Conservation (phyloP, 306 rosid species). For the Datisca glomerata region DNA sequence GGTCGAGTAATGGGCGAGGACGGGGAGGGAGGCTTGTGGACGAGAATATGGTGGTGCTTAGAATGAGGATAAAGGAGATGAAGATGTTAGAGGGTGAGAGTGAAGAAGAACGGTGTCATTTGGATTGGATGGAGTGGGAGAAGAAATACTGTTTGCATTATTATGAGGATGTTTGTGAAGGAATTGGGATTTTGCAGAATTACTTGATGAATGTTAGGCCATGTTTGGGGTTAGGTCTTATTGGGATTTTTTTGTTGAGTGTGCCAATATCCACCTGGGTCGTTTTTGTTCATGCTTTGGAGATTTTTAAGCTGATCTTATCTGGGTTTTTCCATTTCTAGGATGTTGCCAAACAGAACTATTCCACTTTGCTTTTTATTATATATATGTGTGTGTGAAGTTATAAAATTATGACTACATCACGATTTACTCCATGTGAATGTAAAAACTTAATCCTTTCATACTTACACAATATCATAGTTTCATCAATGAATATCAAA, state of each 20-base stretch:
- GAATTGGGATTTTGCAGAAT: slow-evolving; percentile 14
- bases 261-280: slow-evolving; percentile 8
- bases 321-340: too few species aligned
- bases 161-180: slow-evolving; percentile 15
- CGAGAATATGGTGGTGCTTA: slow-evolving; percentile 23
- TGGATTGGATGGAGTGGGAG: slow-evolving; percentile 24
- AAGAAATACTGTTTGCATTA: slow-evolving; percentile 8
- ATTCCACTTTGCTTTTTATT: too few species aligned
- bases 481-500: too few species aligned
- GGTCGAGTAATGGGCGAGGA: too few species aligned
- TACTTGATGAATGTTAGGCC: slow-evolving; percentile 18
- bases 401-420: too few species aligned
- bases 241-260: slow-evolving; percentile 6
- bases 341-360: too few species aligned
- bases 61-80: slow-evolving; percentile 20
- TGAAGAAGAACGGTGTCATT: slow-evolving; percentile 1
- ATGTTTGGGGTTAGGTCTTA: slow-evolving; percentile 9
- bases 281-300: too few species aligned
- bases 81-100: slow-evolving; percentile 11
- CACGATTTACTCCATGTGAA: too few species aligned
- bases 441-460: too few species aligned
- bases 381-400: too few species aligned
- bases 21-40: slow-evolving; percentile 16
- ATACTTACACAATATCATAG: too few species aligned
- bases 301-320: too few species aligned